A percentile compares a stretch with the other conserved stretches of the same genome.
These are phyloP conservation scores for Knoxdaviesia proteae DNA, from an alignment of 2,329 filamentous ascomycete genomes.

Conservation along the genomic window DNA sequence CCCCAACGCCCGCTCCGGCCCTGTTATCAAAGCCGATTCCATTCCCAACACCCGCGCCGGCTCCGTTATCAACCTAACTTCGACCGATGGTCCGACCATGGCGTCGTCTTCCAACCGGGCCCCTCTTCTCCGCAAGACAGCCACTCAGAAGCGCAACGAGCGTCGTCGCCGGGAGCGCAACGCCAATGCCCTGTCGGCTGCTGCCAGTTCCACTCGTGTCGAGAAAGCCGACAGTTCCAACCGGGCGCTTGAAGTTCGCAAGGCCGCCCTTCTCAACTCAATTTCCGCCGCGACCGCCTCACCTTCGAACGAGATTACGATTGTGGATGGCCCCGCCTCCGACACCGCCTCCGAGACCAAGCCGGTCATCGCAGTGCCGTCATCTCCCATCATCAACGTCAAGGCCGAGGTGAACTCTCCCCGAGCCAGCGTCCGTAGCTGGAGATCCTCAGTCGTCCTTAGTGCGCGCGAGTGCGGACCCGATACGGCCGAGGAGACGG, in stretches of 20 bases:
- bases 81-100: neutral
- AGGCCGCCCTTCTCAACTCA: neutral
- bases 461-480: constrained; percentile 68
- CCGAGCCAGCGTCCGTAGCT: constrained; percentile 14
- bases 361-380: too few relatives aligned
- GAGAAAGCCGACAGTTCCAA: too few relatives aligned
- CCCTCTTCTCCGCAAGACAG: neutral
- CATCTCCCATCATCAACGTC: too few relatives aligned
- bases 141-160: constrained; percentile 3
- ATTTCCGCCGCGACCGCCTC: neutral
- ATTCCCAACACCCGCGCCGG: neutral
- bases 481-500: constrained; percentile 43
- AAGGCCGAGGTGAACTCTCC: too few relatives aligned
- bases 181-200: too few relatives aligned
- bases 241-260: neutral
- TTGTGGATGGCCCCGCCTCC: too few relatives aligned
- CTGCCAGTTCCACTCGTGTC: too few relatives aligned
- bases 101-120: too few relatives aligned
- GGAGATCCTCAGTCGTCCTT: constrained; percentile 55
- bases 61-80: neutral
- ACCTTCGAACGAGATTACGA: too few relatives aligned
- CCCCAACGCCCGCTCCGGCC: constrained; percentile 1
- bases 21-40: neutral
- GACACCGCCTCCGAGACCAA: too few relatives aligned
- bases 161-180: neutral